These are phyloP conservation scores for Fusarium piperis DNA, from an alignment of 2,329 filamentous ascomycete genomes.

Conservation along the genomic window DNA sequence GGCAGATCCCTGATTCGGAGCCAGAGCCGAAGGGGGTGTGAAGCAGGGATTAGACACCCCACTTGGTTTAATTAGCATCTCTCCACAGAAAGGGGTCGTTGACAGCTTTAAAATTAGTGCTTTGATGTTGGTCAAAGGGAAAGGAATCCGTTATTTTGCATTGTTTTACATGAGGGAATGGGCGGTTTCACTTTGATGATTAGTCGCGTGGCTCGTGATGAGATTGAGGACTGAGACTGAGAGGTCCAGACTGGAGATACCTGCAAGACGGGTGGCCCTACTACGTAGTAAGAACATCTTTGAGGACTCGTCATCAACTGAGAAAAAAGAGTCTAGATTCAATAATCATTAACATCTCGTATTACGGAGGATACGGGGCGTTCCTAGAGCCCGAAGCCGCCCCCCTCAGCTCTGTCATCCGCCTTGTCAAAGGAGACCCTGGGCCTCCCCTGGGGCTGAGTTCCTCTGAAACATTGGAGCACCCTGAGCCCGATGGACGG, in stretches of 20 bases:
- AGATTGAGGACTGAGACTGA: not conserved
- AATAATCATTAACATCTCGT: not conserved
- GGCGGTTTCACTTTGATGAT: constrained; percentile 23
- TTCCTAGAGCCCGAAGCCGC: not conserved
- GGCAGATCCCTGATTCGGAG: not conserved
- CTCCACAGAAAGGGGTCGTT: constrained; percentile 32
- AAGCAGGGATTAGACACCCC: constrained; percentile 12
- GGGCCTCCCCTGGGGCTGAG: constrained; percentile 10
- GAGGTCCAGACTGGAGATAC: not conserved
- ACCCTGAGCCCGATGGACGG: not conserved
- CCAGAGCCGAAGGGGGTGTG: not conserved
- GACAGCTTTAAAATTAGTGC: not conserved
- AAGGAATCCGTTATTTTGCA: not conserved
- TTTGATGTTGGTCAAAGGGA: not conserved
- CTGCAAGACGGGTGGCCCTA: not conserved
- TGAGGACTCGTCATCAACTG: not conserved
- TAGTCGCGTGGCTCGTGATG: not conserved
- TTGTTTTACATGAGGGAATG: constrained; percentile 30
- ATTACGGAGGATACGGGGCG: constrained; percentile 1
- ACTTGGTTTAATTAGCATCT: constrained; percentile 40
- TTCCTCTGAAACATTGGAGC: constrained; percentile 38
- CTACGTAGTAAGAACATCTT: not conserved
- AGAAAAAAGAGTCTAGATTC: not conserved
- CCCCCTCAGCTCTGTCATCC: not conserved
- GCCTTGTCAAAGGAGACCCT: not conserved